Base-by-base conservation (phyloP, 371 early-diverging fungal species). In the Conidiobolus coronatus region DNA sequence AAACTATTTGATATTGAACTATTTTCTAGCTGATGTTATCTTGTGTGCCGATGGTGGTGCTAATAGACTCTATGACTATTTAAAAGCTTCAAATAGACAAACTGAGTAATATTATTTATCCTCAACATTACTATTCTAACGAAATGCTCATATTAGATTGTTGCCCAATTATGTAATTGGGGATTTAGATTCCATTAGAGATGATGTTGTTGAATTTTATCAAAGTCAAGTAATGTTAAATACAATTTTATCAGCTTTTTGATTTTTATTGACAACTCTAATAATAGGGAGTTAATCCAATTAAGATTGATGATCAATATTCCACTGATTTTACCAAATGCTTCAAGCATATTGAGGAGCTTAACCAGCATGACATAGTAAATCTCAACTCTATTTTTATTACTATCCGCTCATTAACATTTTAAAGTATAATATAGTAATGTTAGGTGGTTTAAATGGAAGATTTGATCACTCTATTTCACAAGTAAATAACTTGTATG, bases 41-140 rank as follows among this genome's bases (percentile, higher is more conserved):
- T 62, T 86, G 21, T 85, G 86, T 50, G 86, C 86, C 5, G 93
- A 91, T 54, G 93, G 91, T 11, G 93, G 87, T 6, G 77, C 81
- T 20, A 93, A 93, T 59, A 66, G 82, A 24, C 62, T 93, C 19
- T 82, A 75, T 49, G 79, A 81, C 48, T 18, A 34, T 15, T 45
- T 52, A 42, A 11, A 15, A 17, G 34, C 36, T 20, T 47, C 8
- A 44, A 29, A 29, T 29, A 29, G 29, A 29, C 5, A 29, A 29
- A 29, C 29, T 29, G 29, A 29, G 29, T 29, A 29, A 29, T 5
- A 9, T 29, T 29, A 29, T 9, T 13, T 19, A 14, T 22, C 36
- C 1, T 39, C n/a, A 9, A 23, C 22, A 41, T 0, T 4, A 41
- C 6, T 42, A 19, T 3, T 35, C 1, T 4, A 2, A 14, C 9